Conservation (phyloP, 2,329 filamentous ascomycete genomes). For the Fusarium pininemorale region DNA sequence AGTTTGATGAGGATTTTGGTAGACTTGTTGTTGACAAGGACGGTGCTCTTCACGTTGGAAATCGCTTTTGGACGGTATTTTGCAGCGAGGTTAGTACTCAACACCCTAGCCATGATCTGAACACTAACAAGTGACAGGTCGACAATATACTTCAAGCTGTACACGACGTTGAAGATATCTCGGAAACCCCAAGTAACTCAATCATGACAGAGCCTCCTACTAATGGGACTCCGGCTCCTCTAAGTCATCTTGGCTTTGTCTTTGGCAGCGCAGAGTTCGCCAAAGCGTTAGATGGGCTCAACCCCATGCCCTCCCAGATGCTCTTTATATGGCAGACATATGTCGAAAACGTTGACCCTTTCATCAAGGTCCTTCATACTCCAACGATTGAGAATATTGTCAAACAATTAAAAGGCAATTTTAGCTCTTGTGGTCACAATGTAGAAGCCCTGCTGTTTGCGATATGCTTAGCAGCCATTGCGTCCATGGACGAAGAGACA, state of each 20-base stretch:
- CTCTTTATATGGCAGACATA: slow-evolving; percentile 45
- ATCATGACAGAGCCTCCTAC: neutral
- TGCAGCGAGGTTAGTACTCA: slow-evolving; percentile 39
- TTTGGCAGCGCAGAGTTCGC: slow-evolving; percentile 22
- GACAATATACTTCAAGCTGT: slow-evolving; percentile 45
- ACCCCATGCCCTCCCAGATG: slow-evolving; percentile 42
- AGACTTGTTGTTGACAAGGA: slow-evolving; percentile 40
- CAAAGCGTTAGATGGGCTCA: slow-evolving; percentile 24
- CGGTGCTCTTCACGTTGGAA: slow-evolving; percentile 42
- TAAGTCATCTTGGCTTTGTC: slow-evolving; percentile 29
- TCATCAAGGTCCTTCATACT: slow-evolving; percentile 44
- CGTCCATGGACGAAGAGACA: slow-evolving; percentile 37
- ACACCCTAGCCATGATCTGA: fast-evolving
- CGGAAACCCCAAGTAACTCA: neutral
- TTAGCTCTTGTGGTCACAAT: slow-evolving; percentile 25
- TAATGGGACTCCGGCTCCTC: neutral
- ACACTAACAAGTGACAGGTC: slow-evolving; percentile 30
- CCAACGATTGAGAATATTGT: slow-evolving; percentile 32
- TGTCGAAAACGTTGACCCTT: slow-evolving; percentile 44
- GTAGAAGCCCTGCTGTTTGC: slow-evolving; percentile 41
- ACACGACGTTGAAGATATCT: slow-evolving; percentile 37
- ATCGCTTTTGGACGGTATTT: slow-evolving; percentile 47
- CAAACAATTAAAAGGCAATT: slow-evolving; percentile 25
- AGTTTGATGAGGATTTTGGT: slow-evolving; percentile 45
- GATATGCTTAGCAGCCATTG: slow-evolving; percentile 41